Evolutionary conservation across 192 early-diverging fungal species (phyloP), one percentile per base, ranked within the genome.

Genomic region (Chytriomyces hyalinus): DNA sequence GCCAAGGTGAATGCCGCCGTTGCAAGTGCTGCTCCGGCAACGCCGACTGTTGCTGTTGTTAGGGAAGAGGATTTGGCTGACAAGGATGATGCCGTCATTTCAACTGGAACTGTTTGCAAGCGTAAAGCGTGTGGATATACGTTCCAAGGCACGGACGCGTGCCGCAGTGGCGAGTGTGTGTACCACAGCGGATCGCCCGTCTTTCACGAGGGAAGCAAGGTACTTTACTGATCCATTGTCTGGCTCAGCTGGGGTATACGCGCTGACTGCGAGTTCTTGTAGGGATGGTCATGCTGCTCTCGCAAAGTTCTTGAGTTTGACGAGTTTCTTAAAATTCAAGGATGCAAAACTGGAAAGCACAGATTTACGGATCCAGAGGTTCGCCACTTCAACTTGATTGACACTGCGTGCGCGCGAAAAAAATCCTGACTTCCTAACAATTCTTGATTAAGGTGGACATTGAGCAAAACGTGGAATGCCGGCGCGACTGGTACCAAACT

Each of bases 131-230:
- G 98, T 71, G 87, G 84, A 49, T 84, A 90, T 28, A 79, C 73
- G 24, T 98, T 86, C 75, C 88, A 82, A 13, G 90, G 84, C 26
- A 26, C 10, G 11, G 89, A 91, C 44, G 86, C 84, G 15, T 86
- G 82, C 7, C 68, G 75, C 43, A 53, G 87, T 20, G 87, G 87
- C 6, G 82, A 80, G 61, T 98, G 98, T 82, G 79, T 87, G 62
- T 95, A 94, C 86, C 98, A 99, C 82, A 86, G 92, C 10, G 98
- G 98, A 15, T 79, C 79, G 13, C 93, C 96, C 6, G 85, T 99
- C 47, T 99, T 99, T 86, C 98, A 98, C 80, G 98, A 98, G 81
- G 98, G 98, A 15, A 93, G 92, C 85, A 98, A 98, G 88, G 81
- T 85, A 47, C 7, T 60, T 36, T 53, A 17, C 0, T 10, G 20